Evolutionary conservation across 2,329 filamentous ascomycete species (phyloP).

Genomic region (Blastomyces silverae): DNA sequence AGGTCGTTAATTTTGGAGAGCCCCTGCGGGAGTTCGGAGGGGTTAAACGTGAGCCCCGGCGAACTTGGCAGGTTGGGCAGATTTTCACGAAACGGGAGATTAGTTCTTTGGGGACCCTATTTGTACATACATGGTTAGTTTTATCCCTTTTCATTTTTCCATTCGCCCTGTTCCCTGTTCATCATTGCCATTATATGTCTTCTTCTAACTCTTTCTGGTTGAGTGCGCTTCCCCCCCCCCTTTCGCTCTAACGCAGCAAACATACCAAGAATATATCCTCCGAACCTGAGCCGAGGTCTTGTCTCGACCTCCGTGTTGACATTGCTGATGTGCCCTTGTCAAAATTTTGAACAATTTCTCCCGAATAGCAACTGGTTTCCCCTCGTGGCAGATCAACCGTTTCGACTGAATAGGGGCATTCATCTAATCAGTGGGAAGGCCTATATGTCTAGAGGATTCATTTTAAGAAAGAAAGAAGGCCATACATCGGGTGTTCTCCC

Average conservation of each 20-base stretch:
- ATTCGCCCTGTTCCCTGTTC: not conserved
- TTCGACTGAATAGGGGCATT: constrained; percentile 26
- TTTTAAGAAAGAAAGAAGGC: constrained; percentile 11
- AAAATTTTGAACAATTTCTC: constrained; percentile 48
- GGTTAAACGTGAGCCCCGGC: constrained; percentile 38
- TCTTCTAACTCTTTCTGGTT: not conserved
- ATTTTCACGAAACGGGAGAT: constrained; percentile 49
- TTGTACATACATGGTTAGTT: constrained; percentile 13
- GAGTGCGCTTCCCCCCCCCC: not conserved
- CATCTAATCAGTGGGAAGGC: constrained; percentile 5
- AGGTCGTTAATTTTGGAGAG: constrained; percentile 34
- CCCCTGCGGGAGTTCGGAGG: constrained; percentile 37
- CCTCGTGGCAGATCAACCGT: constrained; percentile 46
- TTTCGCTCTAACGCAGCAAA: not conserved
- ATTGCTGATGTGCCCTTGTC: constrained; percentile 46
- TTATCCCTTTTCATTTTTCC: not conserved
- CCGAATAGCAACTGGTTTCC: constrained; percentile 48
- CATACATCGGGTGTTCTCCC: constrained; percentile 36
- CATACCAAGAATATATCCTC: constrained; percentile 46
- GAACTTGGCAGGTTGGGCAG: constrained; percentile 46
- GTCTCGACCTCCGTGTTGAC: constrained; percentile 48
- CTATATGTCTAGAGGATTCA: not conserved
- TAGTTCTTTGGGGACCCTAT: constrained; percentile 47
- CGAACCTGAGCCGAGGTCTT: constrained; percentile 49
- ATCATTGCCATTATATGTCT: not conserved